Evolutionary conservation across 352 stramenopile species (phyloP), one percentile per base, ranked within the genome.

Genomic region (Globisporangium sylvaticum): DNA sequence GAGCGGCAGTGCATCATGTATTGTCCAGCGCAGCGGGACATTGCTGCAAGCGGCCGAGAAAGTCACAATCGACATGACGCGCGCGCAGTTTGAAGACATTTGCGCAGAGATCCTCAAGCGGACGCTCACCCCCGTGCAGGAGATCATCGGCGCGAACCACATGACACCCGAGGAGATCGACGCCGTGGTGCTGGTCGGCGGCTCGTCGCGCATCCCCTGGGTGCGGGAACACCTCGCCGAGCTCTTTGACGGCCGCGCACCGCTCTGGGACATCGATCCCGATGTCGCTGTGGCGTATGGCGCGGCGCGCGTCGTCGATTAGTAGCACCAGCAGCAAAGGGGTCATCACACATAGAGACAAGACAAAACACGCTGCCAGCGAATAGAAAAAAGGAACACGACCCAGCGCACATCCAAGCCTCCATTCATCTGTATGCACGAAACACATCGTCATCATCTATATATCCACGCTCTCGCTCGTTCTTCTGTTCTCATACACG

Each of bases 181-280:
- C 69, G 90, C 98, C 76, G 84, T 99, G 22, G 97, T 99, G 50
- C 78, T 99, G 22, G 96, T 92, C 22, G 96, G 95, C 52, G 96
- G 97, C 27, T 98, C 94, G 6, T 99, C 97, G 1, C 87, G 96
- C 12, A 98, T 99, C 42, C 97, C 96, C 1, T 91, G 82, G 80
- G 78, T 92, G 12, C 82, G 71, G 34, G 25, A 66, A 29, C 59
- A 70, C 22, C 72, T 92, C 20, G 72, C 74, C 0, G 60, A 72
- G 37, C 75, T 88, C 54, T 92, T 92, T 54, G 69, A 76, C 1
- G 79, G 76, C 7, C 69, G 78, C 4, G 52, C 67, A 44, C 82
- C 84, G 7, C 79, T 84, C 25, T 76, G 73, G 12, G 62, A 84
- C 27, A 90, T 92, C 14, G 81, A 92, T 52, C 83, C 81, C 10